phyloP scores from a whole-genome alignment of 164 flowering plant genomes.

The Euptelea pleiosperma region DNA sequence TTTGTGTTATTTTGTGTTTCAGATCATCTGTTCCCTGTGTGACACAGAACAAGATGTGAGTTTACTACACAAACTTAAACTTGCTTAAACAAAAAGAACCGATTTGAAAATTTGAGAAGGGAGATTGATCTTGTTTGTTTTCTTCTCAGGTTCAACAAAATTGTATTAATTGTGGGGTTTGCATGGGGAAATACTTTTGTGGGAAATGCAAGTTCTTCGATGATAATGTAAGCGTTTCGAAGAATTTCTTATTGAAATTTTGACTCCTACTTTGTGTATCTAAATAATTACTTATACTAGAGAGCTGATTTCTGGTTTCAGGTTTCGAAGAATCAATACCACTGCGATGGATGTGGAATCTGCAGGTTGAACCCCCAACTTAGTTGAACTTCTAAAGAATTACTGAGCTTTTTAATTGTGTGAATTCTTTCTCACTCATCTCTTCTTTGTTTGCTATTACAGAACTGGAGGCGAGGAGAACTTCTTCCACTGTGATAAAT shows the following conservation, averaged over 20 bases:
- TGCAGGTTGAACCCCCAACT: conserved; percentile 47
- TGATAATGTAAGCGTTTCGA: conserved; percentile 57
- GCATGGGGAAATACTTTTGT: conserved; percentile 84
- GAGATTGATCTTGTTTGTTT: conserved; percentile 8
- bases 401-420: background rate
- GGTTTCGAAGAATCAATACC: conserved; percentile 84
- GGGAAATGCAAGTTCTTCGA: conserved; percentile 81
- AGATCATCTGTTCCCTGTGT: conserved; percentile 89
- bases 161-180: conserved; percentile 77
- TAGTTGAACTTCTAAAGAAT: background rate
- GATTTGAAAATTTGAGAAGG: too few species aligned
- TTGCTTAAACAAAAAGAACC: background rate
- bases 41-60: conserved; percentile 86
- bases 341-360: conserved; percentile 87
- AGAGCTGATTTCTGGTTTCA: conserved; percentile 19
- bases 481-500: conserved; percentile 74
- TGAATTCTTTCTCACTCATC: background rate
- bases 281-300: conserved; percentile 4
- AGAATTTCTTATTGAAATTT: too few species aligned
- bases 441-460: conserved; percentile 7
- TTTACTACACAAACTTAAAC: background rate
- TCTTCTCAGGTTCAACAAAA: conserved; percentile 62
- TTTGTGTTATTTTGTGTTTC: conserved; percentile 25
- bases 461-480: conserved; percentile 82
- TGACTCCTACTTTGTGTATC: too few species aligned